Evolutionary conservation across 2,329 filamentous ascomycete genomes (phyloP).

Genomic region (Cucurbitaria berberidis): DNA sequence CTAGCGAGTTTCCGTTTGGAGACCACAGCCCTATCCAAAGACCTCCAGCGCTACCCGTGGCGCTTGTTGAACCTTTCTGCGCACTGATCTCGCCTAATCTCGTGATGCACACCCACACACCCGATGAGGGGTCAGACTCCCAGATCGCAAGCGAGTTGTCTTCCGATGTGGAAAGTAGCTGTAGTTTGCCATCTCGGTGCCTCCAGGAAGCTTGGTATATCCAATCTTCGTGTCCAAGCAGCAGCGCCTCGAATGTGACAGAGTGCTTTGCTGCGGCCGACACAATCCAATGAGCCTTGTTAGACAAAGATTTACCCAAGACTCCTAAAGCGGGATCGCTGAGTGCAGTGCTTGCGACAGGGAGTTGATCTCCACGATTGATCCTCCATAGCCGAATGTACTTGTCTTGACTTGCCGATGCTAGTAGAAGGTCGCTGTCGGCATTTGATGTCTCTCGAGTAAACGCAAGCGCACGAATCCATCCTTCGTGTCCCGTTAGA

Average conservation of each 20-base stretch:
- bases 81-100: constrained; percentile 91
- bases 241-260: constrained; percentile 89
- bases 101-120: constrained; percentile 87
- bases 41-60: constrained; percentile 92
- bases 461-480: constrained; percentile 88
- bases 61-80: constrained; percentile 94
- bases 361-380: constrained; percentile 70
- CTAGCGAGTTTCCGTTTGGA: constrained; percentile 74
- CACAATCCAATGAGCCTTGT: constrained; percentile 83
- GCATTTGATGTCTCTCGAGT: constrained; percentile 63
- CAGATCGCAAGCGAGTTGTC: constrained; percentile 95
- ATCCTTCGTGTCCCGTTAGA: constrained; percentile 89
- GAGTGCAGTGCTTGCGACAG: constrained; percentile 61
- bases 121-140: constrained; percentile 82
- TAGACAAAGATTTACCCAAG: constrained; percentile 77
- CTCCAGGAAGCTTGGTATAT: constrained; percentile 89
- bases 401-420: constrained; percentile 96
- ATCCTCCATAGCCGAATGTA: constrained; percentile 94
- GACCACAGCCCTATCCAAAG: constrained; percentile 98
- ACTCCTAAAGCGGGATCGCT: constrained; percentile 64
- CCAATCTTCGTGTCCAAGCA: constrained; percentile 98
- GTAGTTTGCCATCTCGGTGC: constrained; percentile 61
- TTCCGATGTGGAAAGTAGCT: constrained; percentile 86
- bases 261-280: constrained; percentile 68
- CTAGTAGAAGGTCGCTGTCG: constrained; percentile 75